phyloP scores from a whole-genome alignment of 768 basidiomycete genomes.

The Phaffia australis region DNA sequence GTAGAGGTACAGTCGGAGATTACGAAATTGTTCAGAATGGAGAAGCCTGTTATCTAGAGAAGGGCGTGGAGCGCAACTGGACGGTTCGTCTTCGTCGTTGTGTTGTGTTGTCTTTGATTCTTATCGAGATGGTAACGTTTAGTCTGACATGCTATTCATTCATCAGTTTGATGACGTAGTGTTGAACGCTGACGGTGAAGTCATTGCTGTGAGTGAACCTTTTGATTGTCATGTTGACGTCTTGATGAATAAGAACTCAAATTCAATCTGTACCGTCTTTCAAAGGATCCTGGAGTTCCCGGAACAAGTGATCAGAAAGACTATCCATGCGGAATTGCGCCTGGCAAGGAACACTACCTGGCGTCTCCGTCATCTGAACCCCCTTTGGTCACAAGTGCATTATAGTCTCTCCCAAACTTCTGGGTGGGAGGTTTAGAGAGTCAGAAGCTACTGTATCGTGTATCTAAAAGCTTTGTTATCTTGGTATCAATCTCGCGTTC shows the following conservation, averaged over 20 bases:
- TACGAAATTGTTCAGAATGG: conserved; percentile 36
- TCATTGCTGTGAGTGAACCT: conserved; percentile 32
- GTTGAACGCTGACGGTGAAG: conserved; percentile 32
- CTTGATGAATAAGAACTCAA: background rate
- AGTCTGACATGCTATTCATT: background rate
- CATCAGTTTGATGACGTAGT: conserved; percentile 34
- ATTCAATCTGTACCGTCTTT: background rate
- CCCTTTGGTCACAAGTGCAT: too few relatives aligned
- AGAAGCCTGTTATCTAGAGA: conserved; percentile 35
- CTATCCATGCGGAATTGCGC: conserved; percentile 32
- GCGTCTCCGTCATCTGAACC: background rate
- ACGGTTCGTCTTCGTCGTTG: conserved; percentile 23
- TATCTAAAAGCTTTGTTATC: too few relatives aligned
- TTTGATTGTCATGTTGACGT: too few relatives aligned
- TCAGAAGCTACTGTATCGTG: too few relatives aligned
- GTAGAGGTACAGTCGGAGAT: conserved; percentile 30
- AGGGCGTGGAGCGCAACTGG: conserved; percentile 39
- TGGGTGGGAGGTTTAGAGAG: too few relatives aligned
- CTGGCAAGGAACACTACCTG: conserved; percentile 33
- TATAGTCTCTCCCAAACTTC: too few relatives aligned
- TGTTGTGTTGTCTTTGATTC: too few relatives aligned
- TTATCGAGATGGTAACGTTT: background rate
- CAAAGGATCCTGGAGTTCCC: conserved; percentile 33
- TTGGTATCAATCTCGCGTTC: too few relatives aligned
- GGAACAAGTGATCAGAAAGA: conserved; percentile 25